Evolutionary conservation across 2,329 filamentous ascomycete species (phyloP).

Genomic region (Leptosphaerulina australis): DNA sequence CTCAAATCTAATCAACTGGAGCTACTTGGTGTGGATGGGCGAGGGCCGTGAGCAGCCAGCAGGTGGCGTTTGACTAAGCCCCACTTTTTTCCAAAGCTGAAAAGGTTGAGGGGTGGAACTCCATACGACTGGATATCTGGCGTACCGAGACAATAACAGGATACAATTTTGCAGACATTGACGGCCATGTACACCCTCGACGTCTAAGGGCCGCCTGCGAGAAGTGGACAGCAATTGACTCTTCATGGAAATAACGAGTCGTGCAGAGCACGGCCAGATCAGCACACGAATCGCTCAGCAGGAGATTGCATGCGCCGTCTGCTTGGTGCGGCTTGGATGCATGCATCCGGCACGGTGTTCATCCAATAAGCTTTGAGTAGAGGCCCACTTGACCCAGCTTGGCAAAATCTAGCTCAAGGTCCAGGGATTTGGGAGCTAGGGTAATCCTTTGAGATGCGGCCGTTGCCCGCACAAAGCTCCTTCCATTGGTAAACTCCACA

Average conservation of each 20-base stretch:
- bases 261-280: background rate
- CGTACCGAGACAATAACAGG: no score
- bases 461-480: background rate
- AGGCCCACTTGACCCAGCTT: conserved; percentile 3
- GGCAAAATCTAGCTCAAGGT: conserved; percentile 4
- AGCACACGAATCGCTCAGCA: conserved; percentile 7
- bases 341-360: background rate
- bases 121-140: no score
- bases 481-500: conserved; percentile 1
- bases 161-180: no score
- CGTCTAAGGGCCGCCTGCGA: no score
- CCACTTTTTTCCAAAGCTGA: no score
- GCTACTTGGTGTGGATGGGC: no score
- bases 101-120: no score
- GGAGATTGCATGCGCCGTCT: conserved; percentile 10
- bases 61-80: no score
- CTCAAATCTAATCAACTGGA: no score
- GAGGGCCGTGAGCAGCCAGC: no score
- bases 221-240: no score
- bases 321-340: conserved; percentile 5
- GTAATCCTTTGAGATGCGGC: background rate
- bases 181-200: no score
- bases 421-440: background rate
- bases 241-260: background rate
- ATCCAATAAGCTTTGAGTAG: background rate